Conservation (phyloP, 257 asterid genomes). For the Ehretia macrophylla region DNA sequence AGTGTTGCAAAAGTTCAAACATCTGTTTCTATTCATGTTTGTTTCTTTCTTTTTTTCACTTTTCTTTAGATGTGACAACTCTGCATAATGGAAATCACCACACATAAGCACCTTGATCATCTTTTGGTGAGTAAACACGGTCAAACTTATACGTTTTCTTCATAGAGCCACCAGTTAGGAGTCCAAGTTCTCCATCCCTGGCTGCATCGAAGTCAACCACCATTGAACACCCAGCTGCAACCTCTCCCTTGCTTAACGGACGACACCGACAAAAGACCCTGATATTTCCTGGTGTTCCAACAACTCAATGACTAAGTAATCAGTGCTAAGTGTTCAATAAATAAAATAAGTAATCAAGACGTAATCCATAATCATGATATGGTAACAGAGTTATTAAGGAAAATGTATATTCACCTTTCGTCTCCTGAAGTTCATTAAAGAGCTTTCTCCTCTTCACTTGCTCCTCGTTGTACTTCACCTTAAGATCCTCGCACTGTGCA, state of each 20-base stretch:
- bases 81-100: constrained; percentile 3
- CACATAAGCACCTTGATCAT: constrained; percentile 67
- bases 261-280: constrained; percentile 98
- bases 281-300: constrained; percentile 65
- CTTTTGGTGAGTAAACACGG: constrained; percentile 84
- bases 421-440: constrained; percentile 86
- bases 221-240: constrained; percentile 50
- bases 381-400: neutral
- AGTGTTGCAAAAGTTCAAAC: neutral
- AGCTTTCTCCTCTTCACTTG: constrained; percentile 87
- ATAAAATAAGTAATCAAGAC: neutral
- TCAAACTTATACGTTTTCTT: constrained; percentile 80
- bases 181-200: constrained; percentile 90
- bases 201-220: constrained; percentile 88
- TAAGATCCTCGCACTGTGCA: constrained; percentile 91
- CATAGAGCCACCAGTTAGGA: constrained; percentile 46
- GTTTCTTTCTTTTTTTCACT: neutral
- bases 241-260: constrained; percentile 80
- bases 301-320: constrained; percentile 8
- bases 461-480: constrained; percentile 84
- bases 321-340: neutral
- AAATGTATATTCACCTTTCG: constrained; percentile 54
- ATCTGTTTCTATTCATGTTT: neutral
- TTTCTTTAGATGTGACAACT: neutral
- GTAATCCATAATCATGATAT: neutral